These are phyloP conservation scores for Allium fistulosum DNA, from an alignment of 106 monocot species.

Conservation along the genomic window DNA sequence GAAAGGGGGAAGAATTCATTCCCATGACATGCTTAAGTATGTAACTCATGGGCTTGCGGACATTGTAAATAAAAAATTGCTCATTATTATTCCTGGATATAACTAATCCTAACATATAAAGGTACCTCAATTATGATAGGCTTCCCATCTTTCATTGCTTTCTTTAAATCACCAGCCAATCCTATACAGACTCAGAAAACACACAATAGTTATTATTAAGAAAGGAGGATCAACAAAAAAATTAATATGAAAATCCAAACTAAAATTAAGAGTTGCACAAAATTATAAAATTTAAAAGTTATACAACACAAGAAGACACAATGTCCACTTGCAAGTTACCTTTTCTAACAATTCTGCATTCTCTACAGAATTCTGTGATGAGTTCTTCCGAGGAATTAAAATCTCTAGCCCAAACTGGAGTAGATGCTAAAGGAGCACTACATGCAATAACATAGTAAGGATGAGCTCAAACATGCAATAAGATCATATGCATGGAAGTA, in stretches of 20 bases:
- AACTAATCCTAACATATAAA: background rate
- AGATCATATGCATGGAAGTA: too few relatives aligned
- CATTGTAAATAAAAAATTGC: background rate
- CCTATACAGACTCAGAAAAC: conserved; percentile 32
- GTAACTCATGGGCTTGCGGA: background rate
- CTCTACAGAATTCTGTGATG: conserved; percentile 96
- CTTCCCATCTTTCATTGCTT: conserved; percentile 99
- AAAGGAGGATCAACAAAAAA: background rate
- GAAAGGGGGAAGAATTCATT: background rate
- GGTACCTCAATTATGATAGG: conserved; percentile 98
- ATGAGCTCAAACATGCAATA: background rate
- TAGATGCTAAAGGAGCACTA: conserved; percentile 87
- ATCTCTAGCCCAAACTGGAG: conserved; percentile 93
- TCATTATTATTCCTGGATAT: background rate
- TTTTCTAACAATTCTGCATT: conserved; percentile 98
- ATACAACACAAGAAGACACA: background rate
- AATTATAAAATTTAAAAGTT: background rate
- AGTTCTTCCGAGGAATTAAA: conserved; percentile 96
- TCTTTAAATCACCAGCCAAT: conserved; percentile 98
- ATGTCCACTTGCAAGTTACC: conserved; percentile 28
- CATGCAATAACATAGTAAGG: conserved; percentile 2
- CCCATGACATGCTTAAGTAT: background rate
- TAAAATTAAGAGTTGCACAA: background rate
- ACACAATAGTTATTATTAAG: background rate
- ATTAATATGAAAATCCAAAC: background rate